Base-by-base conservation (phyloP, 768 basidiomycete genomes). In the Podaxis mareebaensis region DNA sequence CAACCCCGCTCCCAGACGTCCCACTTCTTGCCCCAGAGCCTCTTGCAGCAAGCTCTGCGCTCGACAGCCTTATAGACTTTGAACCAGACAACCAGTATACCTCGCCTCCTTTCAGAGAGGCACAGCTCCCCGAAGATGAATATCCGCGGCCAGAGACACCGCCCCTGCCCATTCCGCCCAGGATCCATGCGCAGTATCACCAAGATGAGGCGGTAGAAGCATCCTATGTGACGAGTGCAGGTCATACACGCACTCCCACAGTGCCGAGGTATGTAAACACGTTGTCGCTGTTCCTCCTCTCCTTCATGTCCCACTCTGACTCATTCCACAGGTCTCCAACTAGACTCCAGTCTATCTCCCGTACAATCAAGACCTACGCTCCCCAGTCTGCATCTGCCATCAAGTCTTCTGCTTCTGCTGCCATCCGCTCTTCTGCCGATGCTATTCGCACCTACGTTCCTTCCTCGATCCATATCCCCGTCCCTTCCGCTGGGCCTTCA, bases 391-490 rank as follows among this genome's bases (percentile, higher is more conserved):
- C 49, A n/a, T 60, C 55, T 4, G 40, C 22, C 20, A 24, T 60
- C 54, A 52, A 54, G 42, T 46, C 44, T 8, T 46, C 46, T 17
- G 54, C 53, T 38, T 44, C n/a, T 20, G 62, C 60, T 44, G 48
- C 58, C 44, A 4, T 60, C 51, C 26, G 60, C 60, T 46, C 56
- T 24, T 51, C 56, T 61, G 59, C 61, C 39, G 58, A 52, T 59
- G 58, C 64, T 42, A 13, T 87, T 28, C 81, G 84, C 52, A 79
- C 75, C 65, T 86, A 86, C 60, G 81, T 85, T 7, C 85, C 84
- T 3, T 76, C 80, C 17, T 80, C 81, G 13, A 79, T 85, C 30
- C 79, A 53, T n/a, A 60, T 60, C 20, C 40, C 51, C 4, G 30
- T 61, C n/a, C 60, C 84, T 0, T 71, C 76, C 1, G 78, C 82